Base-by-base conservation (phyloP, 768 basidiomycete species). In the Calvatia gigantea region DNA sequence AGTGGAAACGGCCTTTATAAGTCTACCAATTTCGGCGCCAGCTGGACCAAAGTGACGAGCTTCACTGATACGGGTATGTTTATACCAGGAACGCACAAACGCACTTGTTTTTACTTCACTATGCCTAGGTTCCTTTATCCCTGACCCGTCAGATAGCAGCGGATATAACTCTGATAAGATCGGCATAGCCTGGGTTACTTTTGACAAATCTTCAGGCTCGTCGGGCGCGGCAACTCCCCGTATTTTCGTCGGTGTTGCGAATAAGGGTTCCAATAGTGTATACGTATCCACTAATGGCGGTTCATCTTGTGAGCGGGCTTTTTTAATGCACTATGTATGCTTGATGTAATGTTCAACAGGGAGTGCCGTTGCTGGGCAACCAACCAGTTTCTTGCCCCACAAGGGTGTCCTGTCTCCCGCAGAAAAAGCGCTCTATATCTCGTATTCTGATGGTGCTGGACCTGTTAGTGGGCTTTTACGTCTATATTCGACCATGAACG, bases 171-270 rank as follows among this genome's bases (percentile, higher is more conserved):
- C 72, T 37, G 69, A 70, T 60, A 67, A 70, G 62, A 64, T 76
- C 56, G 72, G 74, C 70, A 74, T 86, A 50, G 67, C 83, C n/a
- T 87, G 79, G 76, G 81, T 87, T 29, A 85, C 83, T 0, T 85
- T 86, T 60, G 84, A 86, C 60, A 69, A 76, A 39, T 75, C 82
- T 5, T 79, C 83, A n/a, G 82, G 83, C 5, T 68, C 73, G 2
- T 70, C 73, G 25, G 83, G 84, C 19, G 65, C 64, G 5, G 72
- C 84, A 0, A 86, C 84, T 12, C 81, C 75, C 27, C 79, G 84
- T 44, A 86, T 87, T 32, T 87, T 87, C 52, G 84, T 85, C 31
- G 85, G 85, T 54, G 85, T 87, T 27, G 84, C 81, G 0, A 85
- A 74, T 60, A 68, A 71, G 29, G 83, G 81, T 2, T 69, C 79